A percentile compares a stretch with the other conserved stretches of the same genome.
Conservation (phyloP, 1,284 basidiomycete genomes). For the Rhodotorula sp. region DNA sequence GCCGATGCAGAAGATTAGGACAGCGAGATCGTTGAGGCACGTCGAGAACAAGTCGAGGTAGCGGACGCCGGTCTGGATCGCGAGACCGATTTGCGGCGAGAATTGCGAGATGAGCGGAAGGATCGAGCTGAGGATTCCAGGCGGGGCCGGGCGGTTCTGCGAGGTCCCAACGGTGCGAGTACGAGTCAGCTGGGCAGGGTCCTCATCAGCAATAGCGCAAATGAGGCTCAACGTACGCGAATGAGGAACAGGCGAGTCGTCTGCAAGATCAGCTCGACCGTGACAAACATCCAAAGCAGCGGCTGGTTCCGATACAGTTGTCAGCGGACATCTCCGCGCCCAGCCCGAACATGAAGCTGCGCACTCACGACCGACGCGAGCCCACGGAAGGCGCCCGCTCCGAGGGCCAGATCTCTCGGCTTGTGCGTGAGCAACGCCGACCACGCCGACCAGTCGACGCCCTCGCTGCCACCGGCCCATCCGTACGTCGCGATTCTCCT, state of each 20-base stretch:
- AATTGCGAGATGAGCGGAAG: conserved; percentile 39
- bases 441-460: conserved; percentile 42
- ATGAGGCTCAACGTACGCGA: conserved; percentile 17
- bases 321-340: conserved; percentile 4
- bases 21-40: conserved; percentile 38
- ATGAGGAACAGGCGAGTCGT: conserved; percentile 39
- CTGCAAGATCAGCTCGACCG: conserved; percentile 44
- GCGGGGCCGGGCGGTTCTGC: conserved; percentile 32
- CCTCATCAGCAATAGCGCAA: fast-evolving
- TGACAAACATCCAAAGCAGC: conserved; percentile 44
- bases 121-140: conserved; percentile 31
- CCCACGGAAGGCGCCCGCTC: conserved; percentile 12
- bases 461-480: conserved; percentile 16
- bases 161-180: too few relatives aligned
- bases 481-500: conserved; percentile 24
- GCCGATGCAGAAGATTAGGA: conserved; percentile 39
- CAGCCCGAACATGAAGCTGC: neutral
- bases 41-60: conserved; percentile 36
- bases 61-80: conserved; percentile 24
- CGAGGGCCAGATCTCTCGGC: conserved; percentile 21
- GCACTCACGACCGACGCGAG: conserved; percentile 33
- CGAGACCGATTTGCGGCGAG: conserved; percentile 35
- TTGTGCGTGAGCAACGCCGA: conserved; percentile 24
- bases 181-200: neutral
- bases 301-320: conserved; percentile 27